phyloP scores from a whole-genome alignment of 306 rosid genomes.

The Rosa rugosa region DNA sequence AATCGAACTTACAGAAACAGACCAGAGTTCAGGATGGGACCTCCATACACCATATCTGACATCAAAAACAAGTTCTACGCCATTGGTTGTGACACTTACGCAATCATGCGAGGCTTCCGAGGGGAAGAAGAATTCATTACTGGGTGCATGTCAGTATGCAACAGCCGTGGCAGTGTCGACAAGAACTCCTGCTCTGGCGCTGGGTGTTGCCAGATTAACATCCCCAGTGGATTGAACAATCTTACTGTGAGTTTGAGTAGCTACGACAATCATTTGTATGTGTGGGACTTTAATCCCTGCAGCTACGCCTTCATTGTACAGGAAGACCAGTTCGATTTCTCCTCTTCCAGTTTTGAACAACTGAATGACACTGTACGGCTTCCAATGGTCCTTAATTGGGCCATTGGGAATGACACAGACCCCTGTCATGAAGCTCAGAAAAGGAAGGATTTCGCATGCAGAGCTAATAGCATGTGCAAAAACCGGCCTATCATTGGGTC shows the following conservation, averaged over 20 bases:
- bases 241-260: background rate
- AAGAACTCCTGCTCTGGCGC: background rate
- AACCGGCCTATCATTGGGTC: too few relatives aligned
- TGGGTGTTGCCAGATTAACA: slow-evolving; percentile 25
- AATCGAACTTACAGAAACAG: accelerated
- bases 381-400: slow-evolving; percentile 12
- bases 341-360: background rate
- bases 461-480: background rate
- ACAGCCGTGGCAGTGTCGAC: background rate
- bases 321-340: background rate
- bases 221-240: background rate
- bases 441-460: background rate
- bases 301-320: background rate
- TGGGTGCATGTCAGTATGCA: background rate
- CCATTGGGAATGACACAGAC: background rate
- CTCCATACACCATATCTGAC: background rate
- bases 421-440: background rate
- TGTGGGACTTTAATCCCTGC: background rate
- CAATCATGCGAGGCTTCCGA: too few relatives aligned
- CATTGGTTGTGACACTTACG: background rate
- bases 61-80: slow-evolving; percentile 1
- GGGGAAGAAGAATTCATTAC: background rate
- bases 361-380: background rate
- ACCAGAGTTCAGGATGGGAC: background rate
- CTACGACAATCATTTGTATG: background rate